Conservation (phyloP, 345 rosid genomes). For the Corchorus capsularis region DNA sequence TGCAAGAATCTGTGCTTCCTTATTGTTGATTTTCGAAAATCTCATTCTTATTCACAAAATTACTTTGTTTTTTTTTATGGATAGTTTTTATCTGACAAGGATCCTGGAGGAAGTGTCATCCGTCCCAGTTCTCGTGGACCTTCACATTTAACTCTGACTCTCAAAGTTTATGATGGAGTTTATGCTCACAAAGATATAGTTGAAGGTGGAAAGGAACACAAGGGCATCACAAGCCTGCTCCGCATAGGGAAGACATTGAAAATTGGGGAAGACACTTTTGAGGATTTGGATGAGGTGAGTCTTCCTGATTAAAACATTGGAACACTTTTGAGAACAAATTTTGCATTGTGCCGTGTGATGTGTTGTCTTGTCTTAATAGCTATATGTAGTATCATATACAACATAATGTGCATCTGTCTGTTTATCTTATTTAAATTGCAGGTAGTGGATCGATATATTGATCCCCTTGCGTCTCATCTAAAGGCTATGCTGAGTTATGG, state of each 20-base stretch:
- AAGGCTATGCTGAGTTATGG: slow-evolving; percentile 88
- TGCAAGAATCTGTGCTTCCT: background rate
- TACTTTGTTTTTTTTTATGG: background rate
- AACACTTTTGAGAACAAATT: no score
- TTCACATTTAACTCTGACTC: slow-evolving; percentile 80
- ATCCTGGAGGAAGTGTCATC: slow-evolving; percentile 91
- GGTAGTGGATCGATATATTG: slow-evolving; percentile 98
- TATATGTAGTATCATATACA: no score
- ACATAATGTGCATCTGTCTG: background rate
- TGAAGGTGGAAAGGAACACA: slow-evolving; percentile 93
- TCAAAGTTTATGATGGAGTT: slow-evolving; percentile 82
- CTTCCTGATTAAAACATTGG: background rate
- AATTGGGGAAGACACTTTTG: slow-evolving; percentile 97
- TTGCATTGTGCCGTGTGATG: background rate
- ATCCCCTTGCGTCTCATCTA: slow-evolving; percentile 83
- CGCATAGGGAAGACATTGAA: slow-evolving; percentile 92
- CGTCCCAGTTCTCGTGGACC: slow-evolving; percentile 99
- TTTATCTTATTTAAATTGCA: slow-evolving; percentile 29
- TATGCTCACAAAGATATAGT: slow-evolving; percentile 92
- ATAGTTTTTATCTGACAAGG: slow-evolving; percentile 89
- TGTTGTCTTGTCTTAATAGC: background rate
- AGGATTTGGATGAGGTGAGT: slow-evolving; percentile 96
- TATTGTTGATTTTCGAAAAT: no score
- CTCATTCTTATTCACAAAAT: background rate
- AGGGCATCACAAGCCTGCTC: slow-evolving; percentile 73